Base-by-base conservation (phyloP, 1,284 basidiomycete species). In the Phlebopus sp. region DNA sequence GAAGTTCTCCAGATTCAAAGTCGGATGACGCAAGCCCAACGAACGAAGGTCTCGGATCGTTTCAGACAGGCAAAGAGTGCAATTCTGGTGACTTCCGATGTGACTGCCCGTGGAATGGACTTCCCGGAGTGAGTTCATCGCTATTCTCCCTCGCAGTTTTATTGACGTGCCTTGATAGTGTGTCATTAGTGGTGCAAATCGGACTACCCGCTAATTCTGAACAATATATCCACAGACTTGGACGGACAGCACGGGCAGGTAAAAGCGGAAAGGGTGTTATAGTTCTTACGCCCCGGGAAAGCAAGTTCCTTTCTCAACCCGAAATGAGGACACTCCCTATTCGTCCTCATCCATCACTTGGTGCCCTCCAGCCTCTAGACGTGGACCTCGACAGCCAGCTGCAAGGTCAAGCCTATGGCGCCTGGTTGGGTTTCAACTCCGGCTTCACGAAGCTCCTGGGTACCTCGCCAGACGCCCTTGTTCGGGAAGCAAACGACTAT, bases 201-300 rank as follows among this genome's bases (percentile, higher is more conserved):
- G 83, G 93, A 54, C 86, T 95, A 56, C 92, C 93, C 0, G 77
- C 84, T 6, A 86, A 86, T 17, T 74, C 87, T 1, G 76, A 92
- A 42, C 84, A 92, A 25, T 97, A 96, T 64, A 85, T 97, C 29
- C 93, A 97, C 65, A 86, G 93, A 41, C 89, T 96, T 13, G 93
- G 93, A 17, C 81, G 94, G 46, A 96, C 93, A 2, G 93, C 93
- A 0, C 82, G 93, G 47, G 92, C 92, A 0, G 90, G 59, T 72
- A 81, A 64, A 79, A 84, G 52, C 76, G 89, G 81, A 59, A 58
- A 73, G 42, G 85, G 86, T 3, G 71, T 84, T 25, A 64, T 87
- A 32, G 64, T 87, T 46, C 74, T 87, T 29, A 72, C 76, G 43
- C 71, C 72, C 15, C 72, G 69, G 41, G 85, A 88, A 56, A 49